Percentiles rank a stretch among this genome's conserved stretches.
Evolutionary conservation across 208 protist genomes (phyloP).

Genomic region (Leishmania lainsoni): DNA sequence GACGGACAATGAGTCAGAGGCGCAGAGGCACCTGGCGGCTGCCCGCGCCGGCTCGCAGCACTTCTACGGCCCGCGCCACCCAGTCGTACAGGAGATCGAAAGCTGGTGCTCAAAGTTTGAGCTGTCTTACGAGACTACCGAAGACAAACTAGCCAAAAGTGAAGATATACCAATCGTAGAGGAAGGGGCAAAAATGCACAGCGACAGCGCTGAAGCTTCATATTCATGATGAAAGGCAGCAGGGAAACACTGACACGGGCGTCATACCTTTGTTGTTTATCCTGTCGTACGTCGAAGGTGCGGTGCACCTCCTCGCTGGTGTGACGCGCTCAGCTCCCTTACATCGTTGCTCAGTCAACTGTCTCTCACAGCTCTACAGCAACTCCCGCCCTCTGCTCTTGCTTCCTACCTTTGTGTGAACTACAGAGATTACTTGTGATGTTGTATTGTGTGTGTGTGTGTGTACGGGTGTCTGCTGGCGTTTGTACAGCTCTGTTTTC

Average conservation of each 20-base stretch:
- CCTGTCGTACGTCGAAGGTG: not conserved
- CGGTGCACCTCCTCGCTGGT: not conserved
- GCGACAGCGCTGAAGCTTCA: not conserved
- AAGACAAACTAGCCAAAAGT: slow-evolving; percentile 2
- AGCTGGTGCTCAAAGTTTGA: slow-evolving; percentile 71
- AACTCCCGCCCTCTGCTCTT: not conserved
- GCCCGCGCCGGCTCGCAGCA: slow-evolving; percentile 52
- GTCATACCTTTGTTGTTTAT: too few species aligned
- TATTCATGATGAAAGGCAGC: not conserved
- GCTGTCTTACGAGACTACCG: slow-evolving; percentile 30
- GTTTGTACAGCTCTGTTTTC: not conserved
- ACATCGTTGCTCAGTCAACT: not conserved
- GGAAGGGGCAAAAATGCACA: not conserved
- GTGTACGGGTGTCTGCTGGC: not conserved
- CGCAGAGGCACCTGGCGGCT: slow-evolving; percentile 44
- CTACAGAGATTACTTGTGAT: not conserved
- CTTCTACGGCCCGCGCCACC: slow-evolving; percentile 81
- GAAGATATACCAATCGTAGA: slow-evolving; percentile 1
- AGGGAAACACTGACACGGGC: not conserved
- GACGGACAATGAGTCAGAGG: slow-evolving; percentile 64
- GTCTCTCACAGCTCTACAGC: not conserved
- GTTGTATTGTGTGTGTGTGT: not conserved
- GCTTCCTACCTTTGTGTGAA: not conserved
- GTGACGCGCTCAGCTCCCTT: not conserved
- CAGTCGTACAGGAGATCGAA: slow-evolving; percentile 82